Conservation (phyloP, 208 protist genomes). For the Angomonas desouzai region DNA sequence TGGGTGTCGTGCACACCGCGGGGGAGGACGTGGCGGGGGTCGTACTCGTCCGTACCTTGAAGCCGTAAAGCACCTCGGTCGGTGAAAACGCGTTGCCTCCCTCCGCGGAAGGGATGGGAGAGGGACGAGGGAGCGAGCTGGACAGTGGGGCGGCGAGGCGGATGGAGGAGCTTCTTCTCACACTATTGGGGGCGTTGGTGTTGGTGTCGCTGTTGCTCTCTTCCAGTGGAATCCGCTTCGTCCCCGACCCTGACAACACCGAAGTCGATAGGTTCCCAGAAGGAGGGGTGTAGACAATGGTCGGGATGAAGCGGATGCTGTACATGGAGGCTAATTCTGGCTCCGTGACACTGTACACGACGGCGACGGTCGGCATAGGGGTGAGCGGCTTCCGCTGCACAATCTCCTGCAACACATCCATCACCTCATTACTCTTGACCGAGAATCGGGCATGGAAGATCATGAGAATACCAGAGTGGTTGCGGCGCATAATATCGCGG, state of each 20-base stretch:
- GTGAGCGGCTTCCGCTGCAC: constrained; percentile 39
- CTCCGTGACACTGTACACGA: constrained; percentile 78
- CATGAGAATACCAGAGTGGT: constrained; percentile 56
- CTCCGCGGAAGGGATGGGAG: not conserved
- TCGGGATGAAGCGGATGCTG: constrained; percentile 78
- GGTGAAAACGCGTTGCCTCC: not conserved
- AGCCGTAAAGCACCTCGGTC: constrained; percentile 25
- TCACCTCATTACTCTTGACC: constrained; percentile 49
- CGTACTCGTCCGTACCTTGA: constrained; percentile 10
- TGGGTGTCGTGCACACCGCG: not conserved
- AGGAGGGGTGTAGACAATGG: constrained; percentile 74
- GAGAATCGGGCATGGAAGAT: constrained; percentile 86
- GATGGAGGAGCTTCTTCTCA: not conserved
- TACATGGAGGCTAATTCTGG: constrained; percentile 77
- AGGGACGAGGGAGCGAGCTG: not conserved
- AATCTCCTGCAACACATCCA: constrained; percentile 59
- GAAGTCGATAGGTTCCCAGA: not conserved
- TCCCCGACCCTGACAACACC: not conserved
- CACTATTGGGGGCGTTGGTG: not conserved
- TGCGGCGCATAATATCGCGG: constrained; percentile 28
- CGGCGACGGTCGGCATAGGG: constrained; percentile 64
- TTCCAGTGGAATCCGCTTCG: not conserved
- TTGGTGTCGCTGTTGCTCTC: constrained; percentile 7
- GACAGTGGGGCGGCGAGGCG: not conserved
- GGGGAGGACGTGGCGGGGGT: not conserved